Percentiles rank a stretch among this genome's conserved stretches.
Evolutionary conservation across 805 yeast genomes (phyloP).

Genomic region (Cyberlindnera maclurae): DNA sequence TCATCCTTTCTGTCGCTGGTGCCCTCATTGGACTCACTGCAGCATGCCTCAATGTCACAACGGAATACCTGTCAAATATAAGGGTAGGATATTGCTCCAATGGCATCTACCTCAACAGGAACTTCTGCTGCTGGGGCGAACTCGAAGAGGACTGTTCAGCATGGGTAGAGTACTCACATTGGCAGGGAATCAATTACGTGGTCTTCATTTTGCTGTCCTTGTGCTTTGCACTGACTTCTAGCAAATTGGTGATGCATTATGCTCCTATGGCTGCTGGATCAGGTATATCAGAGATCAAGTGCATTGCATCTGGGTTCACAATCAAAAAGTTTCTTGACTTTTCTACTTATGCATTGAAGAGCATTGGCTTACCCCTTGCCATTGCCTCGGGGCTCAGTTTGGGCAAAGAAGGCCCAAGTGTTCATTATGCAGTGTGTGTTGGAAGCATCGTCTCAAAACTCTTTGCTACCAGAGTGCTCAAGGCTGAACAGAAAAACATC

Average conservation of each 20-base stretch:
- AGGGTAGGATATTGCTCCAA: conserved; percentile 72
- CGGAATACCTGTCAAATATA: conserved; percentile 79
- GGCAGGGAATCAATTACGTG: conserved; percentile 41
- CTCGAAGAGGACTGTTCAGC: conserved; percentile 42
- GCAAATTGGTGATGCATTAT: conserved; percentile 55
- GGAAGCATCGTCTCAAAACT: conserved; percentile 39
- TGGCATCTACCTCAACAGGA: conserved; percentile 61
- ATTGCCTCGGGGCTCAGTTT: conserved; percentile 90
- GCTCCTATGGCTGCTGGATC: conserved; percentile 96
- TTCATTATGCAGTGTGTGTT: conserved; percentile 96
- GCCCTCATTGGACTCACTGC: conserved; percentile 75
- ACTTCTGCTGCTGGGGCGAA: conserved; percentile 78
- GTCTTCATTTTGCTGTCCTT: conserved; percentile 55
- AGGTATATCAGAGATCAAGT: conserved; percentile 94
- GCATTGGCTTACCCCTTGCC: conserved; percentile 78
- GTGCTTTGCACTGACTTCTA: conserved; percentile 56
- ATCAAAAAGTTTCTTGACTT: conserved; percentile 70
- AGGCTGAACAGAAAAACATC: conserved; percentile 8
- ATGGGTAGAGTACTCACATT: conserved; percentile 65
- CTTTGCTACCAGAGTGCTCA: conserved; percentile 14
- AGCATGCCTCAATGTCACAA: conserved; percentile 68
- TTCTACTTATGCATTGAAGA: conserved; percentile 66
- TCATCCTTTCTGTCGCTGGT: conserved; percentile 72
- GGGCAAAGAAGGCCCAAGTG: conserved; percentile 98
- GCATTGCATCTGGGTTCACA: conserved; percentile 85